A percentile compares a stretch with the other conserved stretches of the same genome.
These are phyloP conservation scores for Theobroma cacao DNA, from an alignment of 345 rosid species.

Conservation along the genomic window DNA sequence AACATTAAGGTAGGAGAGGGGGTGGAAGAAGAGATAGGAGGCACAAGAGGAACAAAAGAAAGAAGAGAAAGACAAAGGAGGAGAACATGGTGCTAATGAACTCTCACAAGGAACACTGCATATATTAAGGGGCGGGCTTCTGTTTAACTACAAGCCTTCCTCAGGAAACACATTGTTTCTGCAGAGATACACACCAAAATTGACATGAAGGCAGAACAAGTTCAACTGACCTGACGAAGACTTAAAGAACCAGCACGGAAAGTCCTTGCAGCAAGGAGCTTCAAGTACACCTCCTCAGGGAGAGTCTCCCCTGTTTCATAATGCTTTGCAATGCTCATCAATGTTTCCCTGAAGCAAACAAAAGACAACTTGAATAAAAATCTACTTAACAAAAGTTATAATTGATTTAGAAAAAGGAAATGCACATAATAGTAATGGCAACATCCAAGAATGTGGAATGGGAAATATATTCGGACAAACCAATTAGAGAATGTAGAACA, in stretches of 20 bases:
- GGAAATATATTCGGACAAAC: not conserved
- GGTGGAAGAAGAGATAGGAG: not conserved
- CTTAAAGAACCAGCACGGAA: conserved; percentile 82
- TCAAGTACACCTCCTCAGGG: conserved; percentile 77
- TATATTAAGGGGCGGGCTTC: not conserved
- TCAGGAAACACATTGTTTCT: not conserved
- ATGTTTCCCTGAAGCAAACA: conserved; percentile 60
- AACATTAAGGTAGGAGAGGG: too few relatives aligned
- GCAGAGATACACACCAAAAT: not conserved
- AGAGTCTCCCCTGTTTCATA: conserved; percentile 79
- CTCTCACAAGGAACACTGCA: not conserved
- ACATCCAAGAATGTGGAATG: not conserved
- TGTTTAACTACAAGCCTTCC: not conserved
- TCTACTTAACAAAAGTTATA: not conserved
- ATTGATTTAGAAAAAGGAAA: not conserved
- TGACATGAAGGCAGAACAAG: not conserved
- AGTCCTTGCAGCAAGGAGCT: conserved; percentile 91
- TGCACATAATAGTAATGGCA: not conserved
- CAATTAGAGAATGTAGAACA: not conserved
- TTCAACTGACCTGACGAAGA: conserved; percentile 77
- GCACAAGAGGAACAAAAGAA: not conserved
- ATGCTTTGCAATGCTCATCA: conserved; percentile 92
- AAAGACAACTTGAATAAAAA: not conserved
- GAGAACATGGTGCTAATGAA: not conserved
- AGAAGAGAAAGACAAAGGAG: not conserved